Evolutionary conservation across 2,329 filamentous ascomycete species (phyloP), one percentile per base, ranked within the genome.

Genomic region (Fusarium devonianum): DNA sequence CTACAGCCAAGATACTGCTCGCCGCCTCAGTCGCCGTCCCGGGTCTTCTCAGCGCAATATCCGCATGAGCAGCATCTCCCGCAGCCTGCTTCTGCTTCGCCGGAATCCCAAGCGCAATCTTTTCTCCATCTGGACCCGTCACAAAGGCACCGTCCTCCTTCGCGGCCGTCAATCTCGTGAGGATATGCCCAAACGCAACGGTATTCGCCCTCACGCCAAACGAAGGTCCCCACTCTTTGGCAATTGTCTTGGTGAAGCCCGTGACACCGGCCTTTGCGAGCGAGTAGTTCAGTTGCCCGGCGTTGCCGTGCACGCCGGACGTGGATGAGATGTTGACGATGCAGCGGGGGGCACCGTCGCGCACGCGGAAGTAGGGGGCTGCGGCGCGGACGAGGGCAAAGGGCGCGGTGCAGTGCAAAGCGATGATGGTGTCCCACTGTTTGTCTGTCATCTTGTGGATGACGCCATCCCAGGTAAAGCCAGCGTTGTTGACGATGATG

Each of bases 401-500:
- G 9, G 92, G 92, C 2, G 89, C 90, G 10, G 90, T 94, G 68
- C 83, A 86, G 79, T 96, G 92, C 36, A 96, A 79, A 16, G 87
- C 84, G 21, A 96, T 75, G 70, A 96, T 96, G 39, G 88, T 92
- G 56, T 94, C 88, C 90, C 90, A 95, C 79, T 95, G 90, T 76
- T 90, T 90, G 77, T 95, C 90, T 12, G 86, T 89, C 79, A 91
- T 93, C 80, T 94, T 95, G 79, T 95, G 90, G 60, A 95, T 91
- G 28, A 95, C 90, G 6, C 88, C 92, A 71, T 96, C 92, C 90
- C 91, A 96, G 1, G 92, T 96, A 74, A 90, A 95, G 30, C 90
- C 91, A 1, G 91, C 92, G 70, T 96, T 96, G 74, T 96, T 95
- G 51, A 96, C 89, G 47, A 96, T 87, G 69, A 94, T 88, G 71